Percentiles rank a stretch among this genome's conserved stretches.
These are phyloP conservation scores for Scheffersomyces quercinus DNA, from an alignment of 1,139 yeast species.

Conservation along the genomic window DNA sequence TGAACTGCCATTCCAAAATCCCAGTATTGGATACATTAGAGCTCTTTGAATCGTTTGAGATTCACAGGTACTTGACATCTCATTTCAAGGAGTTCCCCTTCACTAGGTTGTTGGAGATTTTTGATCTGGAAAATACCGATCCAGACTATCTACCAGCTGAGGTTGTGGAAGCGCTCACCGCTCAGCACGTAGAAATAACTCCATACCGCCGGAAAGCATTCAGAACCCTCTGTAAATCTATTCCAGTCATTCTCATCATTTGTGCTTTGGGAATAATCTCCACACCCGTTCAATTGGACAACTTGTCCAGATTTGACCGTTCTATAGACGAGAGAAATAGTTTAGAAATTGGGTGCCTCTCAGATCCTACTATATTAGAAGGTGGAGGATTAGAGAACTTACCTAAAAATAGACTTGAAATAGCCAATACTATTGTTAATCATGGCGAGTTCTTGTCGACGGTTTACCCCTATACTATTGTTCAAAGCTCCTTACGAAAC, in stretches of 20 bases:
- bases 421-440: slow-evolving; percentile 26
- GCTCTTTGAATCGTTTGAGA: slow-evolving; percentile 33
- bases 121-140: slow-evolving; percentile 9
- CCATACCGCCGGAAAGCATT: slow-evolving; percentile 22
- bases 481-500: slow-evolving; percentile 20
- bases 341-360: slow-evolving; percentile 19
- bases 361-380: slow-evolving; percentile 9
- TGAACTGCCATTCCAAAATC: slow-evolving; percentile 36
- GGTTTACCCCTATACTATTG: slow-evolving; percentile 25
- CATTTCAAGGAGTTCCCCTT: slow-evolving; percentile 24
- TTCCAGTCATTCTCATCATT: slow-evolving; percentile 30
- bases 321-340: slow-evolving; percentile 31
- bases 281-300: slow-evolving; percentile 36
- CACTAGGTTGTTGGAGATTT: slow-evolving; percentile 22
- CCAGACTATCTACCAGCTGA: slow-evolving; percentile 14
- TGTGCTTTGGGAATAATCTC: slow-evolving; percentile 38
- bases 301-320: slow-evolving; percentile 27
- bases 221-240: slow-evolving; percentile 21
- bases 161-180: slow-evolving; percentile 13
- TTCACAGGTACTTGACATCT: slow-evolving; percentile 23
- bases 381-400: slow-evolving; percentile 12
- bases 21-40: slow-evolving; percentile 35
- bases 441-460: slow-evolving; percentile 24
- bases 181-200: slow-evolving; percentile 17
- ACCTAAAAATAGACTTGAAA: slow-evolving; percentile 21